phyloP scores from a whole-genome alignment of 2,329 filamentous ascomycete species.

The Fusarium bulbicola region DNA sequence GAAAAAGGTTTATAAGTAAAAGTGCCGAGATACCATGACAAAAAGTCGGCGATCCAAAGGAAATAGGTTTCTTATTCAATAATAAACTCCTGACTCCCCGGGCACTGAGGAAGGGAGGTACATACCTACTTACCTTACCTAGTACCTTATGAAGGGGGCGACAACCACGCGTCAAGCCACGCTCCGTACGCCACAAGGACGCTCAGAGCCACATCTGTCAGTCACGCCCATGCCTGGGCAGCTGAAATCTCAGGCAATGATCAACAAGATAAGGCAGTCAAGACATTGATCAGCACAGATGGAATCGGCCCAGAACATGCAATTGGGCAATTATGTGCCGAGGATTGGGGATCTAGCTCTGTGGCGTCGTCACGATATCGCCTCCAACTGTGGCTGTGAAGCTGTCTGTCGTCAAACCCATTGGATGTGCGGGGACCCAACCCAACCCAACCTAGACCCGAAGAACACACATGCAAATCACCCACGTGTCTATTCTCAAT shows the following conservation, averaged over 20 bases:
- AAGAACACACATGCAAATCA: constrained; percentile 23
- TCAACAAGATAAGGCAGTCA: constrained; percentile 24
- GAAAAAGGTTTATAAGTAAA: background rate
- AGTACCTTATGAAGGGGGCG: constrained; percentile 1
- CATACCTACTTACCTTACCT: background rate
- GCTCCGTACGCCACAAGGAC: constrained; percentile 8
- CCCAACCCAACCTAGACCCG: background rate
- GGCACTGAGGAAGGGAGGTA: background rate
- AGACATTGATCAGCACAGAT: constrained; percentile 3
- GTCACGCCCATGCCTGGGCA: background rate
- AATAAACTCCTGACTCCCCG: background rate
- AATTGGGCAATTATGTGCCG: background rate
- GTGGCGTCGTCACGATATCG: constrained; percentile 24
- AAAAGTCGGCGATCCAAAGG: background rate
- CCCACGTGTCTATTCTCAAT: constrained; percentile 32
- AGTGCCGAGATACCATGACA: background rate
- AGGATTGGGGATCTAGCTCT: constrained; percentile 17
- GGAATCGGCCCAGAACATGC: background rate
- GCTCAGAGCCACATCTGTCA: background rate
- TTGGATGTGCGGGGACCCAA: constrained; percentile 9
- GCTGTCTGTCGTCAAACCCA: background rate
- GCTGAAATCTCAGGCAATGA: constrained; percentile 12
- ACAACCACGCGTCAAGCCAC: constrained; percentile 35
- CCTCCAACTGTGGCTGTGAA: constrained; percentile 32
- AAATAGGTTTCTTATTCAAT: background rate